A percentile compares a stretch with the other conserved stretches of the same genome.
Conservation (phyloP, 257 asterid genomes). For the Ocimum tenuiflorum region DNA sequence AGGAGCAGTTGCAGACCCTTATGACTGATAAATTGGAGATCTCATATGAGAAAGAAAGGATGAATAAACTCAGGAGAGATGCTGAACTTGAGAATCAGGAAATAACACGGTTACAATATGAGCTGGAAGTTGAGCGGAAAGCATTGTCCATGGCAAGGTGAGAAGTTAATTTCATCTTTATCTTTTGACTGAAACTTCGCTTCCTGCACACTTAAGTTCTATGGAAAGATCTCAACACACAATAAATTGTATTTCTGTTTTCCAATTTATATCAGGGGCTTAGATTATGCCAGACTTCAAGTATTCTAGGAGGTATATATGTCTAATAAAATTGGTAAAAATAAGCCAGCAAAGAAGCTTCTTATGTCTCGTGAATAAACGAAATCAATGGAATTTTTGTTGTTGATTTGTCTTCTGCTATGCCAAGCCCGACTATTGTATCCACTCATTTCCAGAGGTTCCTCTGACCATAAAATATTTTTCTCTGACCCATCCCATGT, state of each 20-base stretch:
- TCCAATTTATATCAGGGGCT: not conserved
- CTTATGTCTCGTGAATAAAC: too few species aligned
- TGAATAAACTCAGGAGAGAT: constrained; percentile 67
- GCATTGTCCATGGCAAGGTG: constrained; percentile 93
- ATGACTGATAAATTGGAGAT: constrained; percentile 66
- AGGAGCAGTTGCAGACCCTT: constrained; percentile 75
- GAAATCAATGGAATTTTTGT: not conserved
- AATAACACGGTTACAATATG: constrained; percentile 75
- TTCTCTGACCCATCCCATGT: not conserved
- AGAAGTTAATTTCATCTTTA: constrained; percentile 21
- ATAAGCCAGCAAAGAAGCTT: not conserved
- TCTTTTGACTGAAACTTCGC: constrained; percentile 13
- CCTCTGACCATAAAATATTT: not conserved
- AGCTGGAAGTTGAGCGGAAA: constrained; percentile 95
- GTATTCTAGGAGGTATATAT: not conserved
- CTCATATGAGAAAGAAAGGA: constrained; percentile 79
- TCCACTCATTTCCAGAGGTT: not conserved
- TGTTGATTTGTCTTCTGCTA: not conserved
- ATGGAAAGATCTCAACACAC: not conserved
- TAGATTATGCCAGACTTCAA: not conserved
- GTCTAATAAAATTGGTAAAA: not conserved
- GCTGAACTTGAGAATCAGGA: constrained; percentile 74
- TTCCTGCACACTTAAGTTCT: not conserved
- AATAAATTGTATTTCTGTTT: not conserved
- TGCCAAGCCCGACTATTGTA: not conserved